A percentile compares a stretch with the other conserved stretches of the same genome.
Conservation (phyloP, 129 eudicot species). For the Flaveria brownii region DNA sequence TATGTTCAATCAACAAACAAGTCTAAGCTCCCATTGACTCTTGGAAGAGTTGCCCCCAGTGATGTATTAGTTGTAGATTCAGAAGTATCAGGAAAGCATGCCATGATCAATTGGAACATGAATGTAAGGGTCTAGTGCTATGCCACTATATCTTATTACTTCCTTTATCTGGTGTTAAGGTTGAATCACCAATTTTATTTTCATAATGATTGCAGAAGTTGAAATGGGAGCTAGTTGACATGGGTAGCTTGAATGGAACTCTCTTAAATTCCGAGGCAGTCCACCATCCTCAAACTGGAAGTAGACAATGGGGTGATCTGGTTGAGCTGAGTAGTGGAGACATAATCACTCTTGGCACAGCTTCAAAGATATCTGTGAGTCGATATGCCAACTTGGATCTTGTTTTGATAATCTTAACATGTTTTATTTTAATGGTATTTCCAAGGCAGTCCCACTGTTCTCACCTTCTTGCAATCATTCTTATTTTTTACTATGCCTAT, state of each 20-base stretch:
- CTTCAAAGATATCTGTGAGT: slow-evolving; percentile 77
- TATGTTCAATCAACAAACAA: slow-evolving; percentile 69
- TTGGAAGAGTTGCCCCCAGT: slow-evolving; percentile 91
- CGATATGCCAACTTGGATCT: neutral
- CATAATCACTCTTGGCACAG: slow-evolving; percentile 81
- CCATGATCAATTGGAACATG: slow-evolving; percentile 73
- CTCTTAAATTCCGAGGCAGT: slow-evolving; percentile 65
- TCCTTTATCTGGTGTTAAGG: slow-evolving; percentile 14
- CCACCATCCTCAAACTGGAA: slow-evolving; percentile 66
- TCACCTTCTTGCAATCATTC: neutral
- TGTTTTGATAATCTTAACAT: neutral
- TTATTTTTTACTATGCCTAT: slow-evolving; percentile 2
- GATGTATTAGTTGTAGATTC: slow-evolving; percentile 73
- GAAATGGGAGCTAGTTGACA: slow-evolving; percentile 96
- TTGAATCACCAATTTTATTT: slow-evolving; percentile 22
- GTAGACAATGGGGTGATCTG: slow-evolving; percentile 88
- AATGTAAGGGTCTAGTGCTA: slow-evolving; percentile 49
- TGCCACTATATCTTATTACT: neutral
- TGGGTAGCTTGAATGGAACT: slow-evolving; percentile 98
- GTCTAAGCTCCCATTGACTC: slow-evolving; percentile 73
- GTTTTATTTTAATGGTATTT: slow-evolving; percentile 7
- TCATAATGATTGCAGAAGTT: slow-evolving; percentile 54
- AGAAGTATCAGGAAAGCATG: slow-evolving; percentile 98
- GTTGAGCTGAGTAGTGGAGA: slow-evolving; percentile 83
- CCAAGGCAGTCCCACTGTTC: neutral